Evolutionary conservation across 192 early-diverging fungal genomes (phyloP), one percentile per base, ranked within the genome.

Genomic region (Chytriomyces hyalinus): DNA sequence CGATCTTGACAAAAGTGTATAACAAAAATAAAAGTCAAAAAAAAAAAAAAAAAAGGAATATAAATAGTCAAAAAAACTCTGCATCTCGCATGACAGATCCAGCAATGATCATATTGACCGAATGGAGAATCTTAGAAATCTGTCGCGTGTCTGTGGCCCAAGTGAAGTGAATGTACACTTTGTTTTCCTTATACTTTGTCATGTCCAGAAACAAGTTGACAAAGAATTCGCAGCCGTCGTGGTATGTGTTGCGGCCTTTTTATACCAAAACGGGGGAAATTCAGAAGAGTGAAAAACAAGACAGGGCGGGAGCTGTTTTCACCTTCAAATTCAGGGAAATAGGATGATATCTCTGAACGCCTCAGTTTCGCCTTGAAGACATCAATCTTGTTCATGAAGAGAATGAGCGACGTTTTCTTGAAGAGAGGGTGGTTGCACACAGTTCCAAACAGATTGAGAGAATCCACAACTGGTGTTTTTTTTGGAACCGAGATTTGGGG

Each of bases 111-210:
- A 17, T 17, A 43, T 69, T 78, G 8, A 78, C 68, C 6, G 76
- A 70, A 11, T 57, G 69, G 9, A 78, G 6, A 17, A 88, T 84
- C 65, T 84, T 84, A 67, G 75, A 59, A 44, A 88, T 83, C 53
- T 89, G 82, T 45, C 64, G 80, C 7, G 88, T 89, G 76, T 90
- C 88, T 8, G 87, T 90, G 15, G 88, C 88, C 49, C 81, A 89
- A 17, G 87, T 88, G 67, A 85, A 87, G 68, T 90, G 88, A 22
- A 83, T 79, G 78, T 89, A 85, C 10, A 88, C 77, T 76, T 85
- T 81, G 66, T 83, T 84, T 20, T 79, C 75, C 43, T 60, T 60
- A 65, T 44, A 75, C 60, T 80, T 76, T 81, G 85, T 87, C 48
- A 83, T 51, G 6, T 45, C 59, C 22, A 80, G 49, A 71, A 87